Conservation (phyloP, 306 rosid species). For the Gastrolobium villosum region DNA sequence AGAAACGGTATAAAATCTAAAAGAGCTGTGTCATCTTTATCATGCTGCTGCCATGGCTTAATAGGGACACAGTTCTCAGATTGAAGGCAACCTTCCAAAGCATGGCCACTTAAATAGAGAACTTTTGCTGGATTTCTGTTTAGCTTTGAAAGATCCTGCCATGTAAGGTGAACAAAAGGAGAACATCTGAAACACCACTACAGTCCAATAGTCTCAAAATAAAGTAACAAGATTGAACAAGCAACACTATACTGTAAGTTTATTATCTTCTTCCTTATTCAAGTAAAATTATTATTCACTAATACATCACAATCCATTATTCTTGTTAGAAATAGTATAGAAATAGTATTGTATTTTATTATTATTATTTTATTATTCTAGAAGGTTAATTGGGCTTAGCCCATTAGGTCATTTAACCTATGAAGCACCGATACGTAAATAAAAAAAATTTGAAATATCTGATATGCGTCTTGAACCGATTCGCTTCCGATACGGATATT, state of each 20-base stretch:
- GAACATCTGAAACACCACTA: slow-evolving; percentile 17
- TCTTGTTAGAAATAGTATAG: not conserved
- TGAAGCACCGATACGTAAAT: too few relatives aligned
- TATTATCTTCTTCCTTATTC: not conserved
- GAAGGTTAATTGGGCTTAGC: too few relatives aligned
- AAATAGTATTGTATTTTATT: too few relatives aligned
- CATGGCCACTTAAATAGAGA: slow-evolving; percentile 94
- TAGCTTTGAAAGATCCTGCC: slow-evolving; percentile 92
- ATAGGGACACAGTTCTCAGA: slow-evolving; percentile 81
- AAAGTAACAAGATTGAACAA: slow-evolving; percentile 14
- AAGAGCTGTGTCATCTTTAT: slow-evolving; percentile 83
- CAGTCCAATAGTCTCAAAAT: not conserved
- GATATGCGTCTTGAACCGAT: too few relatives aligned
- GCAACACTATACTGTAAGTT: not conserved
- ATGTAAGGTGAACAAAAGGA: slow-evolving; percentile 29
- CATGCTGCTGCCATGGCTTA: slow-evolving; percentile 82
- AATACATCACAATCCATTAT: not conserved
- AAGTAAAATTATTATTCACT: not conserved
- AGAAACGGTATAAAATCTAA: slow-evolving; percentile 95
- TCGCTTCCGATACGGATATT: too few relatives aligned
- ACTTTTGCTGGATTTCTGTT: slow-evolving; percentile 89
- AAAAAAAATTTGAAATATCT: too few relatives aligned
- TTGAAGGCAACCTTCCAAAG: slow-evolving; percentile 85
- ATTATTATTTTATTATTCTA: too few relatives aligned
- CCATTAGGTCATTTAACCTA: too few relatives aligned